phyloP scores from a whole-genome alignment of 768 basidiomycete genomes.

The Calocera viscosa region DNA sequence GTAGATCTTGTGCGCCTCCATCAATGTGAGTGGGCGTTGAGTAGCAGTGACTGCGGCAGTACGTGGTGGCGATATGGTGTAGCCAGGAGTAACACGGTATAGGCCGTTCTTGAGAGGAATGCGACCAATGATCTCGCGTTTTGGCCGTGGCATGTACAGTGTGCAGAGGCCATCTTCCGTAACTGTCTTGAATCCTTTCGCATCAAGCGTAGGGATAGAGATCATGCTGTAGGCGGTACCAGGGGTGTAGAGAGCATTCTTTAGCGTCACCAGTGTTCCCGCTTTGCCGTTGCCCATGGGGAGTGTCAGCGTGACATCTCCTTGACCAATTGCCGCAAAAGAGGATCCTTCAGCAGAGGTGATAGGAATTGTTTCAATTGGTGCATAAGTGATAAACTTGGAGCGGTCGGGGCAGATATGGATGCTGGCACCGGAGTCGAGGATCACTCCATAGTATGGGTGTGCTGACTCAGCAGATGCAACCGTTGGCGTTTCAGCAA shows the following conservation, averaged over 20 bases:
- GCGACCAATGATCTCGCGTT: background rate
- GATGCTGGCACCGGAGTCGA: background rate
- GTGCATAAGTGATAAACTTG: background rate
- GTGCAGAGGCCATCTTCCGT: background rate
- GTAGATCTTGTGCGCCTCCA: background rate
- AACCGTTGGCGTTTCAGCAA: background rate
- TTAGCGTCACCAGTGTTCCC: background rate
- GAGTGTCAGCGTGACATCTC: background rate
- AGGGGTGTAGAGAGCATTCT: conserved; percentile 12
- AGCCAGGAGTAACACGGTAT: background rate
- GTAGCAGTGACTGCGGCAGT: background rate
- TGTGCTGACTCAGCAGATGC: background rate
- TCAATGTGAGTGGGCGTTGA: background rate
- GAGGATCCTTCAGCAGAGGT: background rate
- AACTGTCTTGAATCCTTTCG: background rate
- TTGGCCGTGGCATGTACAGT: background rate
- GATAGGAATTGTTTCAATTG: background rate
- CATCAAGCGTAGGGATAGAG: background rate
- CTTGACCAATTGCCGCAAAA: background rate
- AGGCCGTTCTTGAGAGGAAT: background rate
- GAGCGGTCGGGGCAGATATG: background rate
- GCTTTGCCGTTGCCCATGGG: background rate
- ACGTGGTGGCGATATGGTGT: background rate
- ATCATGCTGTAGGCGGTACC: conserved; percentile 11
- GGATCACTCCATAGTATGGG: background rate